phyloP scores from a whole-genome alignment of 1,284 basidiomycete genomes.

The Schizophyllum commune region DNA sequence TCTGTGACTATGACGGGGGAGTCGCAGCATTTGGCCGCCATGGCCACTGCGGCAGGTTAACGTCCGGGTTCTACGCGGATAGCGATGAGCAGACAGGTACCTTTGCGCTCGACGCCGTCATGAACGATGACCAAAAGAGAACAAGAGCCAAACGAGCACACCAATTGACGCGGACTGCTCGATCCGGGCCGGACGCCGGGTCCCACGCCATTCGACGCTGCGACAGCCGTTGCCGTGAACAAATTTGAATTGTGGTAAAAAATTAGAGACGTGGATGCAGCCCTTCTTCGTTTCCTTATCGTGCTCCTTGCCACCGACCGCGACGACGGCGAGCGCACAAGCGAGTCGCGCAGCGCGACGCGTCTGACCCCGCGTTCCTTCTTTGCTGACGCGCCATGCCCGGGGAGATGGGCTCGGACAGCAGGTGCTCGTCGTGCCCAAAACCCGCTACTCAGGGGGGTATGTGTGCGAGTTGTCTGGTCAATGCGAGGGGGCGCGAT shows the following conservation, averaged over 20 bases:
- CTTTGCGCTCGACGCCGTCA: neutral
- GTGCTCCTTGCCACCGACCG: neutral
- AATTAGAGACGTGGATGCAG: neutral
- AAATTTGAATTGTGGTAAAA: neutral
- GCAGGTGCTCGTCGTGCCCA: neutral
- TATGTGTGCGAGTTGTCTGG: neutral
- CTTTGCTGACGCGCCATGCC: neutral
- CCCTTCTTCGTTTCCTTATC: neutral
- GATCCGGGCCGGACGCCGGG: neutral
- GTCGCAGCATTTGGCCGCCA: neutral
- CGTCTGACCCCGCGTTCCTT: neutral
- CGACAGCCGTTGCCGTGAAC: neutral
- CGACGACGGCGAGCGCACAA: neutral
- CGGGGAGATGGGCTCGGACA: neutral
- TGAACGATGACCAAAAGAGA: neutral
- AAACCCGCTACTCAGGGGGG: neutral
- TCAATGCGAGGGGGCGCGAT: neutral
- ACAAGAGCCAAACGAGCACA: neutral
- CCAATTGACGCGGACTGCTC: neutral
- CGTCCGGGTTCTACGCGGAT: neutral
- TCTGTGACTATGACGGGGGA: neutral
- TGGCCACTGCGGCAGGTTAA: neutral
- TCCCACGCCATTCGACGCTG: neutral
- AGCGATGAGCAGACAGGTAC: no score
- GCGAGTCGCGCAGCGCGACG: neutral